Percentiles rank a stretch among this genome's conserved stretches.
Evolutionary conservation across 2,329 filamentous ascomycete genomes (phyloP).

Genomic region (Curvularia spicifera): DNA sequence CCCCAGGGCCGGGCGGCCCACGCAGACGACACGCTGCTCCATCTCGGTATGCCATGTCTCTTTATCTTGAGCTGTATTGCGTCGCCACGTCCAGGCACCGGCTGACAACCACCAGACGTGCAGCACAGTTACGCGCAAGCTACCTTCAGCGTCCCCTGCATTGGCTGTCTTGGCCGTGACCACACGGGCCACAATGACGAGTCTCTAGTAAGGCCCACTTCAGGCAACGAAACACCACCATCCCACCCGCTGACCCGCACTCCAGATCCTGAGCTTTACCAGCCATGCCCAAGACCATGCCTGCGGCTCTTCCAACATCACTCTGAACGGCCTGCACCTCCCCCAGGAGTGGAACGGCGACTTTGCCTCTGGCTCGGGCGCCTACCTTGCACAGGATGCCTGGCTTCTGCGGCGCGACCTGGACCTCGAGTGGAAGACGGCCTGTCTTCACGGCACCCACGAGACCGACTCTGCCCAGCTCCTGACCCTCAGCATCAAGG

Average conservation of each 20-base stretch:
- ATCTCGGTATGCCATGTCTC: constrained; percentile 37
- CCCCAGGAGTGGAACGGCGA: constrained; percentile 49
- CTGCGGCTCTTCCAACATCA: constrained; percentile 51
- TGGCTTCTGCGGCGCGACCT: constrained; percentile 45
- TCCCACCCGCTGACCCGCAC: constrained; percentile 36
- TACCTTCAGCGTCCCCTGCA: constrained; percentile 53
- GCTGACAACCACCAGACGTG: constrained; percentile 41
- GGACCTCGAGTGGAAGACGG: constrained; percentile 48
- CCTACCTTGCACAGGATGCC: constrained; percentile 44
- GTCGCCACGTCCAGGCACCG: constrained; percentile 43
- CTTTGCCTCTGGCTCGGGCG: constrained; percentile 45
- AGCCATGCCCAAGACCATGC: constrained; percentile 47
- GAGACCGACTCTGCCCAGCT: constrained; percentile 45
- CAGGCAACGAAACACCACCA: constrained; percentile 38
- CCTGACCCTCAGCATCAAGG: constrained; percentile 50
- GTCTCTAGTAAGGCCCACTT: constrained; percentile 48
- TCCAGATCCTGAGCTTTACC: constrained; percentile 52
- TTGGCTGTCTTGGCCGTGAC: constrained; percentile 51
- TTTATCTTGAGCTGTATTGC: constrained; percentile 11
- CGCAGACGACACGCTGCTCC: constrained; percentile 32
- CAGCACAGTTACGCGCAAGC: constrained; percentile 49
- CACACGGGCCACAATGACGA: constrained; percentile 51
- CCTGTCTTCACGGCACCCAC: constrained; percentile 46
- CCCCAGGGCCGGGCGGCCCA: constrained; percentile 22
- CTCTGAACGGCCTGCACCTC: constrained; percentile 51